Conservation (phyloP, 2,329 filamentous ascomycete species). For the Talaromyces verruculosus region DNA sequence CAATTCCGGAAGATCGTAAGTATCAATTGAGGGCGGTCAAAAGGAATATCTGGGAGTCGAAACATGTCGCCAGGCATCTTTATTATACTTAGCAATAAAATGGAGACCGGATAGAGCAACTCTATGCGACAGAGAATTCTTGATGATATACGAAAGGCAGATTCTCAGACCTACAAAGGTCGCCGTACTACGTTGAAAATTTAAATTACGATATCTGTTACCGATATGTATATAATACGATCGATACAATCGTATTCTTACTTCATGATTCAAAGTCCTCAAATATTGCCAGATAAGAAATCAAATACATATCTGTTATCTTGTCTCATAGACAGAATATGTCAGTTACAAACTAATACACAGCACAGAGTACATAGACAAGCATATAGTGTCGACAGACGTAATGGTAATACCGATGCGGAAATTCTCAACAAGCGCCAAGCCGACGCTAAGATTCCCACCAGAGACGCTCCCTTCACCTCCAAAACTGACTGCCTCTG, state of each 20-base stretch:
- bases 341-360: not conserved
- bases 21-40: not conserved
- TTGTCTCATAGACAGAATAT: not conserved
- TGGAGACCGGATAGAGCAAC: not conserved
- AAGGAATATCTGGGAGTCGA: not conserved
- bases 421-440: conserved; percentile 38
- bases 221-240: not conserved
- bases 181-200: not conserved
- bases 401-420: conserved; percentile 15
- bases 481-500: conserved; percentile 32
- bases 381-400: too few relatives aligned
- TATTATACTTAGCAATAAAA: not conserved
- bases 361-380: not conserved
- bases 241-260: not conserved
- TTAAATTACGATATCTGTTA: not conserved
- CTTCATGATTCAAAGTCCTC: not conserved
- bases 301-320: not conserved
- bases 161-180: not conserved
- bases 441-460: conserved; percentile 46
- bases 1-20: conserved; percentile 23
- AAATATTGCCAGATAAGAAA: not conserved
- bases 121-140: not conserved
- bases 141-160: not conserved
- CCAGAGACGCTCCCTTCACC: conserved; percentile 37
- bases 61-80: not conserved